phyloP scores from a whole-genome alignment of 1,139 yeast species.

The Debaryomycetaceae sp. region DNA sequence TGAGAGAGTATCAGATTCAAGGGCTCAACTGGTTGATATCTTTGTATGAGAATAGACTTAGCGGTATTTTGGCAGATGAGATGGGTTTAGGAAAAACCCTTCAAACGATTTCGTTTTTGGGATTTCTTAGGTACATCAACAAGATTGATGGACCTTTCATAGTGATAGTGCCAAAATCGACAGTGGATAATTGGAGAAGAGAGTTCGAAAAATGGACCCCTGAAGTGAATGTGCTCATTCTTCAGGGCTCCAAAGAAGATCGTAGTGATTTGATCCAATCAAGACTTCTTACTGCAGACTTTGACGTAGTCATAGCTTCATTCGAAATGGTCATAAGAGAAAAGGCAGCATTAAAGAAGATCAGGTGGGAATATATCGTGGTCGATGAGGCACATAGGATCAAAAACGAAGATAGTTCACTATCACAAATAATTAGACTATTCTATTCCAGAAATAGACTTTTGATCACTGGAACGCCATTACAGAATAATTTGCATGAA shows the following conservation, averaged over 20 bases:
- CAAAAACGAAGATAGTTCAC: constrained; percentile 86
- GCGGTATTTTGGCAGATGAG: constrained; percentile 48
- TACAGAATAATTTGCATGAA: constrained; percentile 92
- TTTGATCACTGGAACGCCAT: constrained; percentile 92
- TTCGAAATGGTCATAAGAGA: constrained; percentile 92
- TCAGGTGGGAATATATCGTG: constrained; percentile 90
- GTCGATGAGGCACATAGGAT: constrained; percentile 98
- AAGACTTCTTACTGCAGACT: constrained; percentile 63
- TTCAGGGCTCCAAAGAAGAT: constrained; percentile 84
- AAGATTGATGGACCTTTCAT: constrained; percentile 88
- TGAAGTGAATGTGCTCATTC: constrained; percentile 79
- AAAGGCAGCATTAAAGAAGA: constrained; percentile 71
- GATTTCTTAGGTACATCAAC: constrained; percentile 75
- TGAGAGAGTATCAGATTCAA: constrained; percentile 71
- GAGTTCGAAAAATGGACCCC: constrained; percentile 96
- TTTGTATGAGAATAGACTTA: constrained; percentile 40
- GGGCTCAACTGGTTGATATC: constrained; percentile 48
- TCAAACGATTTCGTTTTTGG: constrained; percentile 62
- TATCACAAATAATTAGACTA: constrained; percentile 84
- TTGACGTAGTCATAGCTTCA: constrained; percentile 86
- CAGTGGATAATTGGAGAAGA: constrained; percentile 92
- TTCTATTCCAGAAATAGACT: constrained; percentile 83
- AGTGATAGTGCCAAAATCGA: constrained; percentile 91
- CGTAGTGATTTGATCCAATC: constrained; percentile 60
- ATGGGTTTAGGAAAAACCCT: constrained; percentile 51